Evolutionary conservation across 225 moss, liverwort and hornwort genomes (phyloP).

Genomic region (Sphagnum contortum): DNA sequence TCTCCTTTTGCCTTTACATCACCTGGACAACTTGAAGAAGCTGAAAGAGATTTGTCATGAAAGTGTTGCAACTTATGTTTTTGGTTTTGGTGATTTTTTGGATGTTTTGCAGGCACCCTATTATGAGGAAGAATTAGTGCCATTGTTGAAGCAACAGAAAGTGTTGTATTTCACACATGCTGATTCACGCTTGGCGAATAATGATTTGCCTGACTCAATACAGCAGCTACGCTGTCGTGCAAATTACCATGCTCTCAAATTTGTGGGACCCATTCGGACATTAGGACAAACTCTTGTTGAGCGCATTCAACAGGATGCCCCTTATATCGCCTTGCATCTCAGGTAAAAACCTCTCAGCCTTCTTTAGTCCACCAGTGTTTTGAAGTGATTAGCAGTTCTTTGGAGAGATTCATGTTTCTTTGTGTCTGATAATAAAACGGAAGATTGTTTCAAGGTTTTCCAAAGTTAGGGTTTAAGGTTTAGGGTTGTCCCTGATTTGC

Average conservation of each 20-base stretch:
- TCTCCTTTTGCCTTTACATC: neutral
- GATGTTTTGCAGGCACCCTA: slow-evolving; percentile 48
- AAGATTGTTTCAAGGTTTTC: too few relatives aligned
- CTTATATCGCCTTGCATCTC: slow-evolving; percentile 83
- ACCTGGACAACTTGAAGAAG: neutral
- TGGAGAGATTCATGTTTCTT: neutral
- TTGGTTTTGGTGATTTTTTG: too few relatives aligned
- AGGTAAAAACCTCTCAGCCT: slow-evolving; percentile 28
- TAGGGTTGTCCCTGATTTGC: too few relatives aligned
- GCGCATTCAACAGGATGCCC: slow-evolving; percentile 42
- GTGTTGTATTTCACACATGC: slow-evolving; percentile 83
- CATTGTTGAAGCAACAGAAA: slow-evolving; percentile 52
- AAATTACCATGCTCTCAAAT: slow-evolving; percentile 70
- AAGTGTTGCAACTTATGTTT: too few relatives aligned
- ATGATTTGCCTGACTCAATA: slow-evolving; percentile 59
- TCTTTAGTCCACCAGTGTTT: neutral
- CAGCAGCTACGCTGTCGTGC: slow-evolving; percentile 78
- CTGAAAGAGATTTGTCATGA: too few relatives aligned
- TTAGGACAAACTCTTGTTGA: slow-evolving; percentile 48
- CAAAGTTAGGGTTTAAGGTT: too few relatives aligned
- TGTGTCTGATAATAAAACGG: too few relatives aligned
- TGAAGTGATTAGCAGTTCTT: neutral
- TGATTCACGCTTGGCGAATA: slow-evolving; percentile 83
- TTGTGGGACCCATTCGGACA: slow-evolving; percentile 53
- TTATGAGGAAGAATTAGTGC: slow-evolving; percentile 46